phyloP scores from a whole-genome alignment of 2,329 filamentous ascomycete species.

The Nigrospora oryzae region DNA sequence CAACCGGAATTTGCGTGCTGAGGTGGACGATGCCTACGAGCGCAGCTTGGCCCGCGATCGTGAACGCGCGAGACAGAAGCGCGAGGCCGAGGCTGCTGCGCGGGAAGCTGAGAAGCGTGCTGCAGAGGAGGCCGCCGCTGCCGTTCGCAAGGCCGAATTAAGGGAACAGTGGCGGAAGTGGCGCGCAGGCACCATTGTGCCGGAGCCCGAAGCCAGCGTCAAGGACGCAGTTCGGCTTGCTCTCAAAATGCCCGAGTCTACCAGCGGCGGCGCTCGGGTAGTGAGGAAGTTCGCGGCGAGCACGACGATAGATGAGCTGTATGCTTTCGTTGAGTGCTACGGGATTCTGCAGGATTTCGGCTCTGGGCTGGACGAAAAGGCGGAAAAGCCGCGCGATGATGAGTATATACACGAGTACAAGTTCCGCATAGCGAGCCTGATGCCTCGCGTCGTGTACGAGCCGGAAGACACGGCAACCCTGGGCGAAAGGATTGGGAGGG shows the following conservation, averaged over 20 bases:
- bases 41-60: constrained; percentile 80
- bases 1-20: constrained; percentile 69
- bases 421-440: constrained; percentile 78
- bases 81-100: constrained; percentile 64
- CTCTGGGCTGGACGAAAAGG: constrained; percentile 12
- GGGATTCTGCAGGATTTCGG: constrained; percentile 46
- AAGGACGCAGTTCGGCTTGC: constrained; percentile 67
- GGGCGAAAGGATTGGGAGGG: constrained; percentile 66
- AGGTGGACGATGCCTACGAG: constrained; percentile 93
- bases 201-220: constrained; percentile 56
- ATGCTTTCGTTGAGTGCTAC: constrained; percentile 93
- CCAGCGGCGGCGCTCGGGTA: constrained; percentile 58
- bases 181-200: constrained; percentile 58
- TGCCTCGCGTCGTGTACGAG: constrained; percentile 77
- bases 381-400: constrained; percentile 35
- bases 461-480: constrained; percentile 59
- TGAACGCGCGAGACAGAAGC: constrained; percentile 68
- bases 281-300: constrained; percentile 64
- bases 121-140: constrained; percentile 52
- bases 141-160: constrained; percentile 35
- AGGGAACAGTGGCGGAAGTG: constrained; percentile 68
- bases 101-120: constrained; percentile 59
- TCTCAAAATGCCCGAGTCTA: constrained; percentile 51
- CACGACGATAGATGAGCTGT: constrained; percentile 78
- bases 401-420: constrained; percentile 72